Evolutionary conservation across 129 eudicot species (phyloP), one percentile per base, ranked within the genome.

Genomic region (Tanacetum coccineum): DNA sequence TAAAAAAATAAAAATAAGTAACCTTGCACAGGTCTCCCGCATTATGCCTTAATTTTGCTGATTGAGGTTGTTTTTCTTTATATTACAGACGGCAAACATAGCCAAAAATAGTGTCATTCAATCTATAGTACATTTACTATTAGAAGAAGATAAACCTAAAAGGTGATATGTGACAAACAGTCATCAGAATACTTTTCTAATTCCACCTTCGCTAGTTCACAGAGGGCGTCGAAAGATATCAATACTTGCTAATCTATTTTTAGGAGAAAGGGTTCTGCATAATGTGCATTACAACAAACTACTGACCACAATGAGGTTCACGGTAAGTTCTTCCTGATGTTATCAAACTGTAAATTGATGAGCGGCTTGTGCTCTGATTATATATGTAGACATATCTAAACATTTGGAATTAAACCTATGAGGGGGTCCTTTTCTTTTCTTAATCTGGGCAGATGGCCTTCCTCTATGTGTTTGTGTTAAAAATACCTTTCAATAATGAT

Each of bases 111-210:
- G 82, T 48, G 89, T 92, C 30, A 77, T 92, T 60, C 80, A 79
- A 67, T 92, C 98, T 39, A 88, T 92, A 75, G 81, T 88, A 22
- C 95, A 92, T 77, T 81, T 92, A 68, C 74, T 92, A 53, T 62
- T 88, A 46, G 98, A 85, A 67, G 98, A 91, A 76, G 86, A 85
- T 64, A 91, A 81, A 83, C 79, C 81, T 26, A 67, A 74, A 57
- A 76, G 75, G 62, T 83, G 71, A 87, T 66, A 14, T 25, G 44
- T 46, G 50, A 53, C n/a, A n/a, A n/a, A n/a, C 17, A 66, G 12
- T 78, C 40, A 5, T 59, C 7, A 26, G 50, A 67, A 49, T 40
- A 30, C 6, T 4, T 25, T 13, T 44, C 48, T 20, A 40, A 42
- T 21, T 42, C 2, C 22, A 4, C 8, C 0, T 3, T 25, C 20